These are phyloP conservation scores for Pythium vanterpoolii DNA, from an alignment of 352 stramenopile species.

Conservation along the genomic window DNA sequence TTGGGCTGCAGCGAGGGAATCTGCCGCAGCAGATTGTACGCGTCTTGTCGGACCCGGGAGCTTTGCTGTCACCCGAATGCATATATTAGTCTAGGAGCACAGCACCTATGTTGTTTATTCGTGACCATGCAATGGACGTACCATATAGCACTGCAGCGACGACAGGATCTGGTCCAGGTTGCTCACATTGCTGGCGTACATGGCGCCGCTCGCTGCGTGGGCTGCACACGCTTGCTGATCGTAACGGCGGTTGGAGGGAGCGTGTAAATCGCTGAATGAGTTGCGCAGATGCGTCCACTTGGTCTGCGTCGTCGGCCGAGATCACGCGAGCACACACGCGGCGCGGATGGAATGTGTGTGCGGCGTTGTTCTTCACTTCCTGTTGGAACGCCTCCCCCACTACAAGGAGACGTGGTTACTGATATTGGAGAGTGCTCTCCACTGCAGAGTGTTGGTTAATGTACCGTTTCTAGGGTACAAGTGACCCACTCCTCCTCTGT, in stretches of 20 bases:
- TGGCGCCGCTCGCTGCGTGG: conserved; percentile 20
- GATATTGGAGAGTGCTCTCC: conserved; percentile 9
- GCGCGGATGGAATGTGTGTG: neutral
- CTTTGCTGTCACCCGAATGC: conserved; percentile 50
- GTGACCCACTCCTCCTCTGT: conserved; percentile 1
- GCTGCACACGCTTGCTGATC: neutral
- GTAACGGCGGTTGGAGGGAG: neutral
- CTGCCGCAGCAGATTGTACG: conserved; percentile 83
- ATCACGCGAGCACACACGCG: neutral
- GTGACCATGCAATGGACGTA: conserved; percentile 16
- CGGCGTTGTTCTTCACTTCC: conserved; percentile 16
- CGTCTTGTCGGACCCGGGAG: conserved; percentile 74
- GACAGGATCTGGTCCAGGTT: conserved; percentile 87
- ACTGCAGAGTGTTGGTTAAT: neutral
- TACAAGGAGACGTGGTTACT: neutral
- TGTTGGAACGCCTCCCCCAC: conserved; percentile 7
- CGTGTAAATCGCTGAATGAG: neutral
- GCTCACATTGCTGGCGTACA: conserved; percentile 86
- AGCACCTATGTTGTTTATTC: neutral
- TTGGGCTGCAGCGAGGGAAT: conserved; percentile 84
- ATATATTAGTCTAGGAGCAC: neutral
- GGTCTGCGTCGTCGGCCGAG: neutral
- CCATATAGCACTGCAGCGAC: conserved; percentile 79
- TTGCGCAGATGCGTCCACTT: neutral
- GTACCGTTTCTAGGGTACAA: conserved; percentile 20